A percentile compares a stretch with the other conserved stretches of the same genome.
phyloP scores from a whole-genome alignment of 257 asterid species.

The Nicotiana obtusifolia region DNA sequence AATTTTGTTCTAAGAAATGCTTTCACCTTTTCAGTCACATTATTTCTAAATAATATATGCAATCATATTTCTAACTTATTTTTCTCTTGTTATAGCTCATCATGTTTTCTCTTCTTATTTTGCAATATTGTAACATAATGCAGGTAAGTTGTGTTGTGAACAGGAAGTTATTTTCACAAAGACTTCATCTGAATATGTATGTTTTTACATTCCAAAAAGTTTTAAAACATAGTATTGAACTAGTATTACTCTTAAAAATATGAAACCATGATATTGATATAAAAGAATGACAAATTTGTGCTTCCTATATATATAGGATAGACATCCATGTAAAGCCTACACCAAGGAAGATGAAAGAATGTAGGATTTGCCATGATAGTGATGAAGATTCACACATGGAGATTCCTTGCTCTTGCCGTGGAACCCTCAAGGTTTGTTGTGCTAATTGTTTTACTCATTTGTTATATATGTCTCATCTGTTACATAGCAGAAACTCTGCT shows the following conservation, averaged over 20 bases:
- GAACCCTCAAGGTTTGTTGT: constrained; percentile 70
- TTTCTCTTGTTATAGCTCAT: neutral
- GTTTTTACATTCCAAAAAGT: constrained; percentile 7
- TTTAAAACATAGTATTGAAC: neutral
- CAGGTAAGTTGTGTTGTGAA: neutral
- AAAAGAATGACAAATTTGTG: constrained; percentile 23
- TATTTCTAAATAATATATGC: neutral
- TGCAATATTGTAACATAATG: neutral
- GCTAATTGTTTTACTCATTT: neutral
- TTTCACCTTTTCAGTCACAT: neutral
- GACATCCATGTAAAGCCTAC: constrained; percentile 35
- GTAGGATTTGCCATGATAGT: constrained; percentile 90
- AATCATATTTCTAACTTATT: neutral
- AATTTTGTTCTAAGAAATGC: neutral
- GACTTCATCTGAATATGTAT: constrained; percentile 16
- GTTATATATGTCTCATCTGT: neutral
- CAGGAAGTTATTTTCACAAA: constrained; percentile 5
- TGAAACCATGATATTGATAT: constrained; percentile 40
- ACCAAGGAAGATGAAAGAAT: constrained; percentile 40
- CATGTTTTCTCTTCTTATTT: neutral
- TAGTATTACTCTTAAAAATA: constrained; percentile 20
- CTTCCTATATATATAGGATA: constrained; percentile 39
- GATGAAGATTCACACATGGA: constrained; percentile 79
- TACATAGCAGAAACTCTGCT: neutral
- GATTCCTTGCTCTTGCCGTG: constrained; percentile 74